Base-by-base conservation (phyloP, 2,329 filamentous ascomycete species). In the Blastomyces emzantsi region DNA sequence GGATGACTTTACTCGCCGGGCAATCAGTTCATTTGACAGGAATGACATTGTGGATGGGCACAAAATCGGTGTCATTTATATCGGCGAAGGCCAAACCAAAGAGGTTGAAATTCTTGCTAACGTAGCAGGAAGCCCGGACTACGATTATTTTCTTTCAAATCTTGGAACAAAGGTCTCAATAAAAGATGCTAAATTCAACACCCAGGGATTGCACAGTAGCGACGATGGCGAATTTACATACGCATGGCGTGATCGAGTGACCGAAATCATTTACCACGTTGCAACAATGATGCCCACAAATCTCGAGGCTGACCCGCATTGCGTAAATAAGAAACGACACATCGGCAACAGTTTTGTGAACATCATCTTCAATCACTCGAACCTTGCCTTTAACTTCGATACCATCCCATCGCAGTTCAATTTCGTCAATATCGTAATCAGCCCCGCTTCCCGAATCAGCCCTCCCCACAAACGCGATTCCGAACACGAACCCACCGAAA, bases 281-380 rank as follows among this genome's bases (percentile, higher is more conserved):
- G 91, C 90, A 5, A 99, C 93, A 3, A 92, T 97, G 82, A 99
- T 99, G 94, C 94, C 94, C 0, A 96, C 91, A 11, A 85, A 95
- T 72, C 79, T 88, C 17, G 86, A 91, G 62, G 82, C 85, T 39
- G 92, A 96, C 70, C 85, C 88, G 11, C 83, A 85, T 66, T 91
- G 88, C 71, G 87, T 88, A 66, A 83, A 86, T 74, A 99, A 99
- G 80, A 99, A 99, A 77, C 84, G 87, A 2, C 95, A 97, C 72
- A 94, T 97, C 65, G 94, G 94, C 64, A 99, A 99, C 72, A 94
- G 97, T 75, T 96, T 90, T 74, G 94, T 99, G 73, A 97, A 96
- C 73, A 96, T 99, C 69, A 88, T 99, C 64, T 99, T 95, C 82
- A 99, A 99, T 74, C 91, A 96, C 71, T 97, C 92, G 1, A 93